Conservation (phyloP, 129 eudicot genomes). For the sunflower (Helianthus annuus) region DNA sequence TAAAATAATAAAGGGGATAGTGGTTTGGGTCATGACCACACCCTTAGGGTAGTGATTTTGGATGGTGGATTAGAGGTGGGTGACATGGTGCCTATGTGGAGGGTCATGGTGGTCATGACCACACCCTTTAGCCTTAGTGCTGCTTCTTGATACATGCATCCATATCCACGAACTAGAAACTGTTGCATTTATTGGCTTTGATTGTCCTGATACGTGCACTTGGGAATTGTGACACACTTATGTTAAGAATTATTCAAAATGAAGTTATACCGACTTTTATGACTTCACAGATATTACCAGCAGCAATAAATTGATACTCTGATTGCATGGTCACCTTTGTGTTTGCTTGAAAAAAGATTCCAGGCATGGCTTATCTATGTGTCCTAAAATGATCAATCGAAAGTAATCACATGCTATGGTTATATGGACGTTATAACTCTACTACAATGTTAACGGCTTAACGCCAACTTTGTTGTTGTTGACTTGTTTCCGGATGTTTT, state of each 20-base stretch:
- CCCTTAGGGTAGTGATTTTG: too few relatives aligned
- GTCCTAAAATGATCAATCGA: conserved; percentile 4
- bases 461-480: background rate
- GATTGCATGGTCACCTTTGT: background rate
- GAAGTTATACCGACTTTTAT: conserved; percentile 18
- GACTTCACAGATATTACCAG: background rate
- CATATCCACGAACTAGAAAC: background rate
- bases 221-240: conserved; percentile 1
- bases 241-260: background rate
- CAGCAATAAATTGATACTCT: too few relatives aligned
- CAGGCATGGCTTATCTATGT: conserved; percentile 1
- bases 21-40: too few relatives aligned
- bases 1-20: too few relatives aligned
- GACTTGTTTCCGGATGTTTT: background rate
- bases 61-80: too few relatives aligned
- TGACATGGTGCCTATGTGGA: too few relatives aligned
- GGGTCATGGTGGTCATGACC: too few relatives aligned
- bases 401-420: background rate
- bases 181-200: conserved; percentile 18
- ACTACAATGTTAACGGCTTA: conserved; percentile 1
- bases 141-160: conserved; percentile 9
- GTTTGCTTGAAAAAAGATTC: background rate
- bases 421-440: background rate
- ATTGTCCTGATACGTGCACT: conserved; percentile 12
- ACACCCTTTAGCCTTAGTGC: background rate